Evolutionary conservation across 352 stramenopile species (phyloP).

Genomic region (Phytophthora multivora): DNA sequence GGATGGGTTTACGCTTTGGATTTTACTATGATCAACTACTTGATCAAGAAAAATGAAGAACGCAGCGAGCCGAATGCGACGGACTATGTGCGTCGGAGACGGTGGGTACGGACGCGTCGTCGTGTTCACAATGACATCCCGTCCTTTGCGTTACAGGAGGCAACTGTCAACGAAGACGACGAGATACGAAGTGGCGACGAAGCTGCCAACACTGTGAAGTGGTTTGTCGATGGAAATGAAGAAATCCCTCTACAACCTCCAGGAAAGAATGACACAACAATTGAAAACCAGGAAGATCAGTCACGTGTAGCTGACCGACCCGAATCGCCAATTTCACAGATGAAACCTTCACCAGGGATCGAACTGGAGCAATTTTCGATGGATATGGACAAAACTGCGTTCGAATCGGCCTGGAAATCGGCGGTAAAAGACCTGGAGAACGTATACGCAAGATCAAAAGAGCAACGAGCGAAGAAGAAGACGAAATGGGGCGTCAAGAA

Average conservation of each 20-base stretch:
- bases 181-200: constrained; percentile 37
- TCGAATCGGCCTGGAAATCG: constrained; percentile 60
- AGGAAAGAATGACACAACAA: background rate
- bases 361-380: constrained; percentile 44
- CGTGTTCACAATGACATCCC: constrained; percentile 26
- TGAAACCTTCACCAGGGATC: constrained; percentile 2
- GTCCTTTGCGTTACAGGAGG: constrained; percentile 1
- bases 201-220: constrained; percentile 14
- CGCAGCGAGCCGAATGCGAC: constrained; percentile 56
- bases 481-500: constrained; percentile 65
- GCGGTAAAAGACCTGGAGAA: constrained; percentile 52
- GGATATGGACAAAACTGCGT: constrained; percentile 53
- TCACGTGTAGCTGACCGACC: background rate
- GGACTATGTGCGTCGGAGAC: constrained; percentile 69
- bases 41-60: constrained; percentile 62
- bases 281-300: constrained; percentile 13
- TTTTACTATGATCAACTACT: constrained; percentile 80
- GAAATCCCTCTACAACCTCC: constrained; percentile 30
- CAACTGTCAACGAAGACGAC: constrained; percentile 4
- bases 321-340: background rate
- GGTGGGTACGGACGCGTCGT: constrained; percentile 66
- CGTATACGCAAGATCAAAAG: constrained; percentile 55
- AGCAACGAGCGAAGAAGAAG: constrained; percentile 44
- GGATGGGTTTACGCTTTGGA: constrained; percentile 84
- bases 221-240: constrained; percentile 34